Evolutionary conservation across 768 basidiomycete species (phyloP), one percentile per base, ranked within the genome.

Genomic region (Hericium rajendrae): DNA sequence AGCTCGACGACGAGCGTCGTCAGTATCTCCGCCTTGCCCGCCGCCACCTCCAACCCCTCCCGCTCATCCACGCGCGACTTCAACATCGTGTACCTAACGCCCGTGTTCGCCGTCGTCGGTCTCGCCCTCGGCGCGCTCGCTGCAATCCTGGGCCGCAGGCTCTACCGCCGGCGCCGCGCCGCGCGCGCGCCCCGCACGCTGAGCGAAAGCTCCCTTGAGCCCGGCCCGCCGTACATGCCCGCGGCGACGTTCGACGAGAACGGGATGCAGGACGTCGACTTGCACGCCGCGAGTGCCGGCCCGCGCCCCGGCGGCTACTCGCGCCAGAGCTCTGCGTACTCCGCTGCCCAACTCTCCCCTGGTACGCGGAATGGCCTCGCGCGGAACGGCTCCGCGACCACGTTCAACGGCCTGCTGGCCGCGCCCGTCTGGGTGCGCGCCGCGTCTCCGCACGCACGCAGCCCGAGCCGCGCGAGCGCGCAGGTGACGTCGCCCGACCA

Each of bases 161-260:
- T 55, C 54, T 50, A 56, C 39, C 20, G 24, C 43, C 57, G 60
- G 2, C 63, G 60, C 20, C 51, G 8, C 5, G 37, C 28, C 46
- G 26, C 18, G 12, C 43, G 28, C 50, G 59, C 53, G 51, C 37
- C 20, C 18, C 26, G 20, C 11, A 13, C 15, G 38, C 37, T 26
- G 51, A 16, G 62, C 51, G 6, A 49, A 16, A 11, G 50, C 37
- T 38, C 50, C 6, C 59, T 71, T 11, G 54, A 66, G 39, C 58
- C 67, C 4, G 71, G 71, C 0, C 69, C 71, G 13, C 61, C 58
- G 2, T 72, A 72, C 57, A 53, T 57, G 37, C 50, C 60, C 18
- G 56, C 56, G 52, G 6, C 13, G 28, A 49, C 48, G 24, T 9
- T 28, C 15, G 26, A 24, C 46, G 43, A 32, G 15, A 53, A 24